phyloP scores from a whole-genome alignment of 371 early-diverging fungal species.

The Rhizopus stolonifer region DNA sequence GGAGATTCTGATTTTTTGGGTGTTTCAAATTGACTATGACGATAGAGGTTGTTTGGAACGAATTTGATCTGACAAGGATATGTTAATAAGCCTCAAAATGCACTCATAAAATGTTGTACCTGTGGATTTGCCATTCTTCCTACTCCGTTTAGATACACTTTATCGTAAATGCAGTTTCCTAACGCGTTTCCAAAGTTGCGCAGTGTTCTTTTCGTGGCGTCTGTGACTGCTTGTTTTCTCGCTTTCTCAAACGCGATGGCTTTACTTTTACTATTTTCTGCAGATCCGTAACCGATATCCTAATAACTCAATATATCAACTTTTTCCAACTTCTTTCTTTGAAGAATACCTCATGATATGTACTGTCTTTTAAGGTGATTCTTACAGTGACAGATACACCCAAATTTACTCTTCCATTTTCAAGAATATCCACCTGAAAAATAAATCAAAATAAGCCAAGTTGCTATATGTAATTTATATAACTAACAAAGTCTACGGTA shows the following conservation, averaged over 20 bases:
- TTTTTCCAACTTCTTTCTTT: no score
- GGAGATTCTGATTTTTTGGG: not conserved
- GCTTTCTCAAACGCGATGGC: constrained; percentile 91
- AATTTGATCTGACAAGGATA: constrained; percentile 28
- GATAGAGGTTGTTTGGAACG: constrained; percentile 22
- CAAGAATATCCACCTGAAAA: constrained; percentile 40
- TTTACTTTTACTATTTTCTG: constrained; percentile 85
- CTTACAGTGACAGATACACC: constrained; percentile 86
- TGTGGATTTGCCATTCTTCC: constrained; percentile 28
- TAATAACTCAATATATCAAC: no score
- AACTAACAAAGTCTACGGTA: constrained; percentile 74
- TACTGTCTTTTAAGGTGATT: constrained; percentile 93
- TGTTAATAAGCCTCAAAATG: no score
- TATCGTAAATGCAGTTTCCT: constrained; percentile 97
- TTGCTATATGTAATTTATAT: no score
- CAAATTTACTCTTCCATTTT: constrained; percentile 59
- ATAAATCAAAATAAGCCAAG: not conserved
- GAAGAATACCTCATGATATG: constrained; percentile 86
- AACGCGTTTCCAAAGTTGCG: constrained; percentile 92
- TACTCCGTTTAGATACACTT: constrained; percentile 72
- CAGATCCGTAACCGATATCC: constrained; percentile 49
- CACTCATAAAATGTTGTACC: no score
- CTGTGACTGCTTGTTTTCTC: constrained; percentile 96
- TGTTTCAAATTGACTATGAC: constrained; percentile 26
- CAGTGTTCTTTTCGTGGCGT: constrained; percentile 93